These are phyloP conservation scores for Cladophialophora exuberans DNA, from an alignment of 2,329 filamentous ascomycete species.

Conservation along the genomic window DNA sequence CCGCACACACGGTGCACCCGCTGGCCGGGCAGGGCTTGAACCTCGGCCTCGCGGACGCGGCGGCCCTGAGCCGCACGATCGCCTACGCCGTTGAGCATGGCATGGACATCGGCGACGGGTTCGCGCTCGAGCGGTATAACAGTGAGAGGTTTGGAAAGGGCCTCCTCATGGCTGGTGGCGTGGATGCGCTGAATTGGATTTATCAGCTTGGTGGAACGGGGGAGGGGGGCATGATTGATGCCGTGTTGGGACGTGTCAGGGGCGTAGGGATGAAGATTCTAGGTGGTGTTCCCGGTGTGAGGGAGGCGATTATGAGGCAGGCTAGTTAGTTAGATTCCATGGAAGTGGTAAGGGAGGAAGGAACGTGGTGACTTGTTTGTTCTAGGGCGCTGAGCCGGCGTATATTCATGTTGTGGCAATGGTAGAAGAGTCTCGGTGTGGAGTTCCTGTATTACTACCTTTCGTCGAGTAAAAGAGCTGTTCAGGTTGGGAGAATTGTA, in stretches of 20 bases:
- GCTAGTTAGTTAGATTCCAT: conserved; percentile 12
- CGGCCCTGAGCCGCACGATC: conserved; percentile 74
- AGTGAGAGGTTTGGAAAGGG: conserved; percentile 72
- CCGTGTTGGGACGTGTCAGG: conserved; percentile 19
- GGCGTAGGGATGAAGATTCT: conserved; percentile 32
- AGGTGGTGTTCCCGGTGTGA: conserved; percentile 29
- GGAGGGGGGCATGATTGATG: conserved; percentile 23
- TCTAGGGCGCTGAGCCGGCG: neutral
- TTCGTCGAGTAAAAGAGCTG: no score
- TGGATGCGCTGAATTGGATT: conserved; percentile 30
- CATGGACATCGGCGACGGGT: conserved; percentile 78
- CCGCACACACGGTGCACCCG: conserved; percentile 92
- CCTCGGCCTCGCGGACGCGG: conserved; percentile 86
- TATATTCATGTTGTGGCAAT: no score
- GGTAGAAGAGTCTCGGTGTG: neutral
- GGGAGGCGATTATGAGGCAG: conserved; percentile 31
- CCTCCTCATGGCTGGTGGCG: conserved; percentile 30
- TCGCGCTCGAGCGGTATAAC: conserved; percentile 81
- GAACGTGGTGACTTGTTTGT: neutral
- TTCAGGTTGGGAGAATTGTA: no score
- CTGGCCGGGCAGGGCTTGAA: conserved; percentile 94
- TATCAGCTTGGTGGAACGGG: conserved; percentile 31
- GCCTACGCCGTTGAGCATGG: conserved; percentile 78
- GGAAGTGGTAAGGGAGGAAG: neutral
- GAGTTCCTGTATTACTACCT: neutral